phyloP scores from a whole-genome alignment of 208 protist species.

The Herpetomonas tarakana region DNA sequence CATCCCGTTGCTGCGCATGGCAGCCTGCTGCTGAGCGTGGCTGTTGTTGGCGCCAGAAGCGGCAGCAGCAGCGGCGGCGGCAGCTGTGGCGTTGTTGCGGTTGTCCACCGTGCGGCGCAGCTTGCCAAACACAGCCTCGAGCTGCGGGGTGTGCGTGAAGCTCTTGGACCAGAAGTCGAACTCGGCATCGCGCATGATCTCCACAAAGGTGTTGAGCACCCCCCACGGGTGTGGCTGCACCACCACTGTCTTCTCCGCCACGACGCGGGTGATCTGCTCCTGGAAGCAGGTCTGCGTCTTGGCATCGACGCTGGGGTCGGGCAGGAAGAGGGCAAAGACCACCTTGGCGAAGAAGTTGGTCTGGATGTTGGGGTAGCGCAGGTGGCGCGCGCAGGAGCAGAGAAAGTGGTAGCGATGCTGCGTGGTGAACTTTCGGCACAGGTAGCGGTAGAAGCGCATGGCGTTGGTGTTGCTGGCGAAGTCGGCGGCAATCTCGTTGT shows the following conservation, averaged over 20 bases:
- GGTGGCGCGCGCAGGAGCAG: constrained; percentile 97
- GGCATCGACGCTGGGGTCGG: constrained; percentile 47
- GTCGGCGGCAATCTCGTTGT: constrained; percentile 22
- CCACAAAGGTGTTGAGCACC: constrained; percentile 99
- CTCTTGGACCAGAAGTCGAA: constrained; percentile 95
- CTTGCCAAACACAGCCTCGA: constrained; percentile 94
- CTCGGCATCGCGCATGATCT: constrained; percentile 97
- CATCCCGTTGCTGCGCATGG: too few relatives aligned
- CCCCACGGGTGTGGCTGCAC: constrained; percentile 99
- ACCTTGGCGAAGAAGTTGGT: constrained; percentile 99
- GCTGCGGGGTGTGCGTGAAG: constrained; percentile 82
- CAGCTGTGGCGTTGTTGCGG: constrained; percentile 27
- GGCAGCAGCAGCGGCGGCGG: constrained; percentile 24
- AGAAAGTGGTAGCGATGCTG: constrained; percentile 96
- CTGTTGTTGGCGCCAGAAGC: constrained; percentile 37
- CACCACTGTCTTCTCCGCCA: constrained; percentile 98
- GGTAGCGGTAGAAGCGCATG: constrained; percentile 95
- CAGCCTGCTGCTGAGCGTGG: too few relatives aligned
- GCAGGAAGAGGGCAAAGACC: constrained; percentile 96
- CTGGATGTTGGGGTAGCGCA: constrained; percentile 99
- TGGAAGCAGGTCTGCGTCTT: constrained; percentile 88
- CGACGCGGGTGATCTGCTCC: constrained; percentile 96
- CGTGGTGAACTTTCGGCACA: constrained; percentile 91
- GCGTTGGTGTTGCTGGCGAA: constrained; percentile 58
- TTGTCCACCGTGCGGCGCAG: constrained; percentile 73